Evolutionary conservation across 768 basidiomycete genomes (phyloP), one percentile per base, ranked within the genome.

Genomic region (Xerocomus potaroensis): DNA sequence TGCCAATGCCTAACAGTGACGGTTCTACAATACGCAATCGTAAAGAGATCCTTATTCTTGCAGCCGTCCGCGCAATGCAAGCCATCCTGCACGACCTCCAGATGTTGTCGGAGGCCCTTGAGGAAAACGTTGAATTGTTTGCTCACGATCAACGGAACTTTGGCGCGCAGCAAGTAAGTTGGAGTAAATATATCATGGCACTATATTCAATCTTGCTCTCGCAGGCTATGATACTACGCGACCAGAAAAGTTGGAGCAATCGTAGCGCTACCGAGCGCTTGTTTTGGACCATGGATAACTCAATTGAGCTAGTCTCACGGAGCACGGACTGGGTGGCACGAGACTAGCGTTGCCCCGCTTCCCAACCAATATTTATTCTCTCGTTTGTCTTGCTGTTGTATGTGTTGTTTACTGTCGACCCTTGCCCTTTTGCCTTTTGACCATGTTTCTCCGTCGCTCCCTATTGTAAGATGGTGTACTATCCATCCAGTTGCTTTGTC

Each of bases 221-320:
- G 22, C 53, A 95, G 89, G 95, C 95, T 15, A 94, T 96, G 84
- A 91, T 98, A 47, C 72, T 99, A 11, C 79, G 95, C 21, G 90
- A 94, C 60, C 96, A 99, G 65, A 92, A 91, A 67, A 87, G 87
- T 61, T 98, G 95, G 95, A 96, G 84, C 52, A 82, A 83, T 21
- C 76, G 92, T 41, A 93, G 90, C 55, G 83, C 89, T 14, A 96
- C 89, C 18, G 96, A 99, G 64, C 77, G 87, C 30, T 66, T 92
- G 51, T 97, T 97, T 70, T 95, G 91, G 85, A 89, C 87, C 30
- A 84, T 85, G 46, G 94, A 97, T 60, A 86, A 87, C 65, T 86
- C 90, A 10, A 83, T 92, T 49, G 91, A 90, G 71, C 79, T 94
- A 56, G 87, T 83, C 58, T 80, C 84, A 45, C 78, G 90, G 50